Percentiles rank a stretch among this genome's conserved stretches.
Evolutionary conservation across 2,329 filamentous ascomycete genomes (phyloP).

Genomic region (Lasiodiplodia citricola): DNA sequence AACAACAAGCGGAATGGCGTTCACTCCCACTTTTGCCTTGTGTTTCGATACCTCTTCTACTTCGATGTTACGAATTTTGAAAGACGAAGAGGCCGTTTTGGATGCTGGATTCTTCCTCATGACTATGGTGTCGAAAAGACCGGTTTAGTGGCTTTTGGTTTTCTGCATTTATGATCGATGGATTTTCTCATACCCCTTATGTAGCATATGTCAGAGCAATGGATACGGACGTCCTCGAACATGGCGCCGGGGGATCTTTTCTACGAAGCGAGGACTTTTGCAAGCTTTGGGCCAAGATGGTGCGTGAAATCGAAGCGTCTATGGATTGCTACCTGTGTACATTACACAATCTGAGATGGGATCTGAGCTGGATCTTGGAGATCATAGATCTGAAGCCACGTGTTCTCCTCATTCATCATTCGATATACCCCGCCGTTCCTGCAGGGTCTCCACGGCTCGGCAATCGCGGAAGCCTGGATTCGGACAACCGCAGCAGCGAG

Average conservation of each 20-base stretch:
- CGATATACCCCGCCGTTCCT: not conserved
- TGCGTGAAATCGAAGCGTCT: not conserved
- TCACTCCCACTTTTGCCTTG: not conserved
- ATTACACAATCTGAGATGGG: not conserved
- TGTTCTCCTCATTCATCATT: not conserved
- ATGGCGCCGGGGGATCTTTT: constrained; percentile 6
- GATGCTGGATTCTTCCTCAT: constrained; percentile 18
- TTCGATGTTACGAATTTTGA: constrained; percentile 7
- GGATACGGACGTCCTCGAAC: constrained; percentile 15
- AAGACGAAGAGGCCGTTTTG: constrained; percentile 9
- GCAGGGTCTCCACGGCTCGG: not conserved
- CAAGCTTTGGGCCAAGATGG: not conserved
- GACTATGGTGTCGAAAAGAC: constrained; percentile 4
- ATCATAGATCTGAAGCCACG: not conserved
- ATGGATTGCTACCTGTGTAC: too few relatives aligned
- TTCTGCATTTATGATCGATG: constrained; percentile 18
- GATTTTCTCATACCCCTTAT: constrained; percentile 22
- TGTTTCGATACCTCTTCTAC: not conserved
- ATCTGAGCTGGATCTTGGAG: not conserved
- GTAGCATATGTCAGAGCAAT: constrained; percentile 24
- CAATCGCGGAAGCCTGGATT: not conserved
- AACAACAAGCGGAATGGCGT: not conserved
- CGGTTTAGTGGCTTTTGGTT: constrained; percentile 3
- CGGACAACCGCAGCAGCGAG: not conserved
- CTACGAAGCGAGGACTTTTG: not conserved